phyloP scores from a whole-genome alignment of 2,329 filamentous ascomycete genomes.

The Dactylonectria estremocensis region DNA sequence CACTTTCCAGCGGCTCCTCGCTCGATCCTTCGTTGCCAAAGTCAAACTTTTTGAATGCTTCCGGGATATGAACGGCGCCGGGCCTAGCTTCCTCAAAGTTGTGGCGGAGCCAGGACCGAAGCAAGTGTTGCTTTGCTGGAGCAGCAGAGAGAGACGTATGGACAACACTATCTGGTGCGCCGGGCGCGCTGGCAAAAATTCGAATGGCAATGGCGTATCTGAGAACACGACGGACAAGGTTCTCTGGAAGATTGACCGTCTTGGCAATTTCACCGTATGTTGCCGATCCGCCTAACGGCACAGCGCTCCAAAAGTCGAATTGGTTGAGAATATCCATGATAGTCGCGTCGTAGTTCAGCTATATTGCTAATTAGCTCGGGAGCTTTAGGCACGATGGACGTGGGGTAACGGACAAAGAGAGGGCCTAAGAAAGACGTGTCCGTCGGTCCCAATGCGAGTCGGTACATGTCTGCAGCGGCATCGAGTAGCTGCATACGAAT shows the following conservation, averaged over 20 bases:
- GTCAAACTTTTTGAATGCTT: constrained; percentile 51
- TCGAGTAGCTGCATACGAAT: constrained; percentile 34
- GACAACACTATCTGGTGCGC: constrained; percentile 37
- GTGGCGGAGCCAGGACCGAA: constrained; percentile 48
- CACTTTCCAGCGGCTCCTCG: constrained; percentile 51
- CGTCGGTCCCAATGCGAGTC: constrained; percentile 31
- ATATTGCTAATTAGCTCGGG: neutral
- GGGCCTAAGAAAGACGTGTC: constrained; percentile 24
- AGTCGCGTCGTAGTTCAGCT: constrained; percentile 30
- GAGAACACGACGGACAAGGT: constrained; percentile 55
- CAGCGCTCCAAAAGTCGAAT: constrained; percentile 44
- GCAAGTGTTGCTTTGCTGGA: constrained; percentile 46
- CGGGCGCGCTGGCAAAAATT: constrained; percentile 48
- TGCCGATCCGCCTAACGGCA: constrained; percentile 41
- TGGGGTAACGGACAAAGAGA: constrained; percentile 14
- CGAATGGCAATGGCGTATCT: constrained; percentile 55
- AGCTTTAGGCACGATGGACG: too few relatives aligned
- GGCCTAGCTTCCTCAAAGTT: constrained; percentile 54
- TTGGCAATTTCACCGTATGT: constrained; percentile 45
- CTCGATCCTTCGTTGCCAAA: constrained; percentile 48
- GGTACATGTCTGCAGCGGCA: constrained; percentile 26
- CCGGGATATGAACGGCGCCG: constrained; percentile 48
- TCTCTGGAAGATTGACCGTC: constrained; percentile 54
- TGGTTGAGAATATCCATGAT: constrained; percentile 40
- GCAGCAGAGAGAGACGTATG: constrained; percentile 56